Conservation (phyloP, 1,139 yeast species). For the Geotrichum europaeum region DNA sequence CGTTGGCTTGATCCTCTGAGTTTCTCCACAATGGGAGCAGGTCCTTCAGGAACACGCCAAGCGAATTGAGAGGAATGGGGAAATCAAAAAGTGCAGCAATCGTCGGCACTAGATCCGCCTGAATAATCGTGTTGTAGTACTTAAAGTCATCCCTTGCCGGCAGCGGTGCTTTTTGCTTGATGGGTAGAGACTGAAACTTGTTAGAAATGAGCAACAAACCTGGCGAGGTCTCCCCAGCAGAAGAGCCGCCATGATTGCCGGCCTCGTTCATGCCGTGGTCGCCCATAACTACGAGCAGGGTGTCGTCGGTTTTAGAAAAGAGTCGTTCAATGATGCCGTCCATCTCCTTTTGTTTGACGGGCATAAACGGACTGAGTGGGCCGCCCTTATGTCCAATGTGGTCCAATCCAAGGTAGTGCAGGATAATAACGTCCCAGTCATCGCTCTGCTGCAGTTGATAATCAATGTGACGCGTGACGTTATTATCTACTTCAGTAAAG, state of each 20-base stretch:
- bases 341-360: constrained; percentile 77
- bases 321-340: constrained; percentile 55
- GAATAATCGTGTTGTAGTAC: constrained; percentile 56
- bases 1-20: constrained; percentile 33
- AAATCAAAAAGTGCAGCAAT: constrained; percentile 64
- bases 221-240: constrained; percentile 85
- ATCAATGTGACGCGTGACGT: constrained; percentile 83
- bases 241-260: constrained; percentile 96
- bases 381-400: constrained; percentile 99
- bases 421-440: constrained; percentile 77
- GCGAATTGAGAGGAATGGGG: constrained; percentile 79
- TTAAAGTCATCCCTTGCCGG: constrained; percentile 45
- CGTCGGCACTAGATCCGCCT: constrained; percentile 86
- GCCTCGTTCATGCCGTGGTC: constrained; percentile 90
- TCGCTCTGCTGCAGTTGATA: constrained; percentile 41
- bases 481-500: constrained; percentile 85
- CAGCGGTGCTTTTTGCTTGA: constrained; percentile 32
- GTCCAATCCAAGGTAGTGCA: constrained; percentile 90
- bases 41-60: constrained; percentile 64
- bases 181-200: constrained; percentile 38
- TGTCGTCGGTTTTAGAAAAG: constrained; percentile 48
- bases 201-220: constrained; percentile 68
- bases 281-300: constrained; percentile 74
- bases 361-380: constrained; percentile 74
- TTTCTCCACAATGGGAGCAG: constrained; percentile 50